These are phyloP conservation scores for Penicillium occitanis DNA, from an alignment of 2,329 filamentous ascomycete genomes.

Conservation along the genomic window DNA sequence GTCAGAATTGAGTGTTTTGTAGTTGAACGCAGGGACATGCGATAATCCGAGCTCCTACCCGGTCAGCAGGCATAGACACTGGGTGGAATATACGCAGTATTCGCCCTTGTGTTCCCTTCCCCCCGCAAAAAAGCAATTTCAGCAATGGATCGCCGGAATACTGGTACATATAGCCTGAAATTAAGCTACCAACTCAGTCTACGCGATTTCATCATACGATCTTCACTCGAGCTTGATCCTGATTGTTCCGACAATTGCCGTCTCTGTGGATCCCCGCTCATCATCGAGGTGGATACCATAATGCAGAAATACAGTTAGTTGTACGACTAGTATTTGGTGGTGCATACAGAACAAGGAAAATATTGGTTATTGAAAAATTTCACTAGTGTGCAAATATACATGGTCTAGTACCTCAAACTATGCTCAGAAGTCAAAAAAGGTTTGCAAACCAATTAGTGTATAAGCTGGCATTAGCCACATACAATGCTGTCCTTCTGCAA, in stretches of 20 bases:
- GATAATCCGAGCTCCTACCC: neutral
- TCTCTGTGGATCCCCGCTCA: neutral
- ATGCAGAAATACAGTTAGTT: neutral
- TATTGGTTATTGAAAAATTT: neutral
- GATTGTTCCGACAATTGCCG: constrained; percentile 1
- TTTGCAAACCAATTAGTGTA: neutral
- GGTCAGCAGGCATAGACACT: neutral
- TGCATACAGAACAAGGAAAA: neutral
- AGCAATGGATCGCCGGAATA: neutral
- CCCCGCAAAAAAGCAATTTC: neutral
- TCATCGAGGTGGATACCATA: neutral
- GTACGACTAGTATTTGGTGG: neutral
- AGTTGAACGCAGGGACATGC: too few relatives aligned
- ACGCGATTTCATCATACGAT: neutral
- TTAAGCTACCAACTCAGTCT: too few relatives aligned
- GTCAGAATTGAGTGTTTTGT: too few relatives aligned
- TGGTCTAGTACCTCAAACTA: neutral
- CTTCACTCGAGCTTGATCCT: neutral
- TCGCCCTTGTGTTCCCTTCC: too few relatives aligned
- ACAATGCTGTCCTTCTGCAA: neutral
- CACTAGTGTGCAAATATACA: neutral
- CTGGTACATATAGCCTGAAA: neutral
- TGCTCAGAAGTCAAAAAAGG: neutral
- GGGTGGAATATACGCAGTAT: neutral
- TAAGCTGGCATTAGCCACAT: neutral